Evolutionary conservation across 1,284 basidiomycete genomes (phyloP).

Genomic region (Rhodotorula sp.): DNA sequence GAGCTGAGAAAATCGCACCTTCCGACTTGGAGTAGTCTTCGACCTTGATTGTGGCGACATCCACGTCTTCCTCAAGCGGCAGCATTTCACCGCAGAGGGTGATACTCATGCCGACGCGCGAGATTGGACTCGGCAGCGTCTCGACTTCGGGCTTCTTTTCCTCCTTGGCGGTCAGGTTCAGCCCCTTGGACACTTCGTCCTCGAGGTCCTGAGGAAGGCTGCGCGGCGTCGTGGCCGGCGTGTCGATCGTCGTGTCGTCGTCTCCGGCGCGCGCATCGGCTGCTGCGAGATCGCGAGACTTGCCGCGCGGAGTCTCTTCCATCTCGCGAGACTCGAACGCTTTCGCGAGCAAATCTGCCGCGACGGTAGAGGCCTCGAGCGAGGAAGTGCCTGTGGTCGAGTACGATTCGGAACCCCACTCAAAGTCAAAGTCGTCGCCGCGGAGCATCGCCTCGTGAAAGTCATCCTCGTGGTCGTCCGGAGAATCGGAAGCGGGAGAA

Average conservation of each 20-base stretch:
- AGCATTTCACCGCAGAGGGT: conserved; percentile 35
- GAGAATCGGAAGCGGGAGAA: conserved; percentile 14
- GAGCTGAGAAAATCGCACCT: not conserved
- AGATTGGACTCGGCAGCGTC: conserved; percentile 24
- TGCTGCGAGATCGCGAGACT: not conserved
- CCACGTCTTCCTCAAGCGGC: conserved; percentile 6
- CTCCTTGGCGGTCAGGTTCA: not conserved
- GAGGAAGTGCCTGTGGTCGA: conserved; percentile 21
- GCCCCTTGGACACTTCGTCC: not conserved
- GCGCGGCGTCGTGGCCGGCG: conserved; percentile 39
- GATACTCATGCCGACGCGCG: conserved; percentile 35
- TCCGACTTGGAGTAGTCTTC: not conserved
- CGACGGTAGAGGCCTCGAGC: conserved; percentile 8
- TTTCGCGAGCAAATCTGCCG: not conserved
- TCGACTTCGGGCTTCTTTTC: not conserved
- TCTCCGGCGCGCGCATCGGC: not conserved
- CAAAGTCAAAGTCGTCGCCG: conserved; percentile 40
- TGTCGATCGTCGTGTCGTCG: conserved; percentile 21
- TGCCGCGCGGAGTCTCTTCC: conserved; percentile 4
- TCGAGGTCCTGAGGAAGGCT: conserved; percentile 24
- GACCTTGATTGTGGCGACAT: conserved; percentile 9
- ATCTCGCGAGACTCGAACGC: not conserved
- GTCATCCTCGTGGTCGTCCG: conserved; percentile 32
- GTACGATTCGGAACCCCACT: conserved; percentile 39
- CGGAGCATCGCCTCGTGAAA: conserved; percentile 40